Conservation (phyloP, 768 basidiomycete genomes). For the Pulveroboletus sp. region DNA sequence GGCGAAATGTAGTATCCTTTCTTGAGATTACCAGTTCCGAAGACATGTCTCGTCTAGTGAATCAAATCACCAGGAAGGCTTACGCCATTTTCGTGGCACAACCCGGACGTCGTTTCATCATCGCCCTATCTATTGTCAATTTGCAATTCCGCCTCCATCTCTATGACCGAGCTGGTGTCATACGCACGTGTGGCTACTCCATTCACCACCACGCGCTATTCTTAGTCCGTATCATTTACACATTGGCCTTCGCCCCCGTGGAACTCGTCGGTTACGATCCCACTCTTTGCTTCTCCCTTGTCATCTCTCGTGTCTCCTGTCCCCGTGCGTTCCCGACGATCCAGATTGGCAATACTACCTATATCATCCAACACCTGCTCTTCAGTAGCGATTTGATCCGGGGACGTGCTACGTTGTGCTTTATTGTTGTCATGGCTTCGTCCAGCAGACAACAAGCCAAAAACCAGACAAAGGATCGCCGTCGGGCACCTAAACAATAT, state of each 20-base stretch:
- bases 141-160: background rate
- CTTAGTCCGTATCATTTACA: background rate
- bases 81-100: background rate
- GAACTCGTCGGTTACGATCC: background rate
- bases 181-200: background rate
- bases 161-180: background rate
- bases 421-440: background rate
- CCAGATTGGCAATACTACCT: background rate
- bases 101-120: background rate
- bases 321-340: background rate
- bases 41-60: background rate
- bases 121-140: background rate
- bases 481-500: background rate
- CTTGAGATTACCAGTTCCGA: background rate
- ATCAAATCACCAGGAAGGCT: background rate
- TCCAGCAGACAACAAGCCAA: no score
- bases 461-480: no score
- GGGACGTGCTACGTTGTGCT: background rate
- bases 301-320: background rate
- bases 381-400: no score
- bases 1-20: background rate
- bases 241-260: background rate
- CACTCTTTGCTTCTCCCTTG: background rate
- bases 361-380: background rate
- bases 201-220: background rate